Base-by-base conservation (phyloP, 2,329 filamentous ascomycete genomes). In the Dactylellina sp. region DNA sequence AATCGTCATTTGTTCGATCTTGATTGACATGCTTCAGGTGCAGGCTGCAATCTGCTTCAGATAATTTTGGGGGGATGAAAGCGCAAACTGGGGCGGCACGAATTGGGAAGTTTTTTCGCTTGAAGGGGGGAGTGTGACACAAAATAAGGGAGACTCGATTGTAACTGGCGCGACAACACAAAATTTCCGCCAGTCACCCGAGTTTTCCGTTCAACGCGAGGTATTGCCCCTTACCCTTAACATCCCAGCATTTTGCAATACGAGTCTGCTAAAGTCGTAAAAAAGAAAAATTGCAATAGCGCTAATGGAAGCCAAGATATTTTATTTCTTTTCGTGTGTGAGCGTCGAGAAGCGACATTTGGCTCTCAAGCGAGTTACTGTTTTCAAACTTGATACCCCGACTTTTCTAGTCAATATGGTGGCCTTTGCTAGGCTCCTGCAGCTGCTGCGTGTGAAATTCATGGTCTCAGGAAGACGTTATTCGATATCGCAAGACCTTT, bases 91-190 rank as follows among this genome's bases (percentile, higher is more conserved):
- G 7, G 47, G 35, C 37, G 22, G 35, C 28, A 56, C 62, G 40
- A 52, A 66, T 66, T 52, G 62, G 62, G 37, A 3, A 14, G 52
- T 57, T 40, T 32, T 40, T 50, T 66, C 28, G 62, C 62, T 53
- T 46, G 22, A 46, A 20, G 42, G 7, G 62, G 62, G 59, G 59
- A 50, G 62, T 66, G 47, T 50, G 52, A 66, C 62, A 66, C 47
- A 28, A 37, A 7, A 20, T 22, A 39, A 55, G 7, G 37, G 32
- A 7, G 35, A 20, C 50, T 55, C 25, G 18, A 53, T 53, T 16
- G 50, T 55, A 39, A 44, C 22, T 42, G 22, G 20, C 37, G 35
- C 53, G 22, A 44, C 53, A 57, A 57, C 53, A 32, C 53, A 44
- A 40, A 44, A 25, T 40, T 39, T 55, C 35, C 35, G 20, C 46